Percentiles rank a stretch among this genome's conserved stretches.
phyloP scores from a whole-genome alignment of 768 basidiomycete species.

The Boletales sp. region DNA sequence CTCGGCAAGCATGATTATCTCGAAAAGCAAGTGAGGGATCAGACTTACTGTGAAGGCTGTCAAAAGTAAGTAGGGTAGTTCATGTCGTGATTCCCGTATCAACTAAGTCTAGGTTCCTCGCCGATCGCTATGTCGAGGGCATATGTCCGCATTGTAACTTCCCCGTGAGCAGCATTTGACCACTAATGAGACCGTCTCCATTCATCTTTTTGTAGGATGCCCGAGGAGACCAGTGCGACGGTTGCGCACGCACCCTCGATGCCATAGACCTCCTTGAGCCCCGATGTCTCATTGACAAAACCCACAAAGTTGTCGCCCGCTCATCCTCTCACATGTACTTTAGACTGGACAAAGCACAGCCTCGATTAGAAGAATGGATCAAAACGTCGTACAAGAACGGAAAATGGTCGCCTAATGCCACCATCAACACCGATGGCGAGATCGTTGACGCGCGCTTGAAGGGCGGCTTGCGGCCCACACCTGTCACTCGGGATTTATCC shows the following conservation, averaged over 20 bases:
- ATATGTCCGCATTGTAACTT: slow-evolving; percentile 91
- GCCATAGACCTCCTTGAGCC: slow-evolving; percentile 92
- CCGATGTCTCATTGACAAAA: slow-evolving; percentile 84
- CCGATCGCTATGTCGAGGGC: slow-evolving; percentile 98
- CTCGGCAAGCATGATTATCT: slow-evolving; percentile 75
- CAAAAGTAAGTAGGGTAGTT: slow-evolving; percentile 51
- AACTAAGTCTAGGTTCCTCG: slow-evolving; percentile 65
- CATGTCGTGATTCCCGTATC: slow-evolving; percentile 2
- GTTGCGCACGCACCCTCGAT: slow-evolving; percentile 88
- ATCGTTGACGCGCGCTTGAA: slow-evolving; percentile 88
- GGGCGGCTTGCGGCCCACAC: slow-evolving; percentile 81
- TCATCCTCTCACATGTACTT: slow-evolving; percentile 91
- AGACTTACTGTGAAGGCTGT: slow-evolving; percentile 94
- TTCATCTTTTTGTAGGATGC: slow-evolving; percentile 60
- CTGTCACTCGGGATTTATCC: slow-evolving; percentile 87
- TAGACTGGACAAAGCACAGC: slow-evolving; percentile 78
- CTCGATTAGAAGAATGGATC: slow-evolving; percentile 84
- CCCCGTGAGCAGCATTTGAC: slow-evolving; percentile 47
- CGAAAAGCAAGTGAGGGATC: slow-evolving; percentile 81
- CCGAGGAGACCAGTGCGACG: slow-evolving; percentile 97
- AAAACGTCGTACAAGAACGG: slow-evolving; percentile 73
- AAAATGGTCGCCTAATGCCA: slow-evolving; percentile 90
- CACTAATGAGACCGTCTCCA: neutral
- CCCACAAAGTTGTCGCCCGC: slow-evolving; percentile 71
- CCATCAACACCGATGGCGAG: slow-evolving; percentile 84